Conservation (phyloP, 371 early-diverging fungal genomes). For the Nematocida sp. region DNA sequence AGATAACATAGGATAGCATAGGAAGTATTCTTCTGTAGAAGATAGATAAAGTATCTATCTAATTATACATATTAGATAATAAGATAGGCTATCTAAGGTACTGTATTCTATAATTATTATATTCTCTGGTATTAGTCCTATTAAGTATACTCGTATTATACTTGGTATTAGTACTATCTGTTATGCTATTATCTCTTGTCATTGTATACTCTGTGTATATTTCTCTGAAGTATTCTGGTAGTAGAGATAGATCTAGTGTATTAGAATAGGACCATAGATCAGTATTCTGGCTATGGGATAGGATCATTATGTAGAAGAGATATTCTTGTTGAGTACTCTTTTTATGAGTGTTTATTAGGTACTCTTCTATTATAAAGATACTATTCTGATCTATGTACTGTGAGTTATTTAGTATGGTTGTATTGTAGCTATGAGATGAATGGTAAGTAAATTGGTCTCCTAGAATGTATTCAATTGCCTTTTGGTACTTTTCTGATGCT, state of each 20-base stretch:
- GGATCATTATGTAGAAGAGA: constrained; percentile 34
- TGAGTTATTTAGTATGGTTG: neutral
- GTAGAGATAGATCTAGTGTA: neutral
- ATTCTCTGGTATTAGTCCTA: too few relatives aligned
- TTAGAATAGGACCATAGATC: constrained; percentile 6
- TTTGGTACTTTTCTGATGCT: neutral
- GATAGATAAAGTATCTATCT: too few relatives aligned
- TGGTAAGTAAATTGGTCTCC: constrained; percentile 13
- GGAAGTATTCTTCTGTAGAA: too few relatives aligned
- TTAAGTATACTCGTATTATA: too few relatives aligned
- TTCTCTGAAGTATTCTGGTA: constrained; percentile 24
- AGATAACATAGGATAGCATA: too few relatives aligned
- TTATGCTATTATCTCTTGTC: too few relatives aligned
- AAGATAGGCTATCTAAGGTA: too few relatives aligned
- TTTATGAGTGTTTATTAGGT: constrained; percentile 6
- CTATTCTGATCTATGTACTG: too few relatives aligned
- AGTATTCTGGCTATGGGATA: neutral
- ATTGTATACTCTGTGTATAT: constrained; percentile 15
- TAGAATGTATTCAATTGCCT: neutral
- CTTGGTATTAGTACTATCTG: too few relatives aligned
- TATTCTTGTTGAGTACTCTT: neutral
- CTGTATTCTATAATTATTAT: too few relatives aligned
- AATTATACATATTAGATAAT: too few relatives aligned
- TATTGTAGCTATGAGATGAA: constrained; percentile 5
- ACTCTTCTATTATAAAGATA: constrained; percentile 24